These are phyloP conservation scores for Cystofilobasidium macerans DNA, from an alignment of 768 basidiomycete genomes.

Conservation along the genomic window DNA sequence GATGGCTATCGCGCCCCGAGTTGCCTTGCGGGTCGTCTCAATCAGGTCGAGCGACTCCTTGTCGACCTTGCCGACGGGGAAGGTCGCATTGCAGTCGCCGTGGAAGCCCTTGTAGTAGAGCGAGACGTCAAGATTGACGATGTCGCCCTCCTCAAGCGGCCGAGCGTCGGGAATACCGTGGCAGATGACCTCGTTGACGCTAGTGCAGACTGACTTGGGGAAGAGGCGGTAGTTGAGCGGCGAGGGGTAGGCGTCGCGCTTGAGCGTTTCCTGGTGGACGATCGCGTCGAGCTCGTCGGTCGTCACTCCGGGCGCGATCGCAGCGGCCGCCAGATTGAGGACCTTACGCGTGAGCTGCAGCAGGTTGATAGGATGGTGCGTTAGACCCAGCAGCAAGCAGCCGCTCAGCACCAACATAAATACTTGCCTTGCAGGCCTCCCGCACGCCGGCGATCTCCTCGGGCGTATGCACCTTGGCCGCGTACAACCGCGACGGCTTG, in stretches of 20 bases:
- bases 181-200: constrained; percentile 87
- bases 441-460: constrained; percentile 87
- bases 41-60: constrained; percentile 75
- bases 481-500: constrained; percentile 33
- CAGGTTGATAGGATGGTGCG: background rate
- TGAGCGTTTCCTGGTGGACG: constrained; percentile 81
- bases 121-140: constrained; percentile 66
- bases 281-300: constrained; percentile 91
- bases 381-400: background rate
- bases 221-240: constrained; percentile 77
- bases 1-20: constrained; percentile 78
- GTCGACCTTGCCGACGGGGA: constrained; percentile 51
- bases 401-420: background rate
- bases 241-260: constrained; percentile 69
- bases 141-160: constrained; percentile 93
- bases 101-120: constrained; percentile 52
- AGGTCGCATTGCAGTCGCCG: constrained; percentile 52
- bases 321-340: constrained; percentile 79
- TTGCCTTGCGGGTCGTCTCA: constrained; percentile 62
- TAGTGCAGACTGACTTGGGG: constrained; percentile 96
- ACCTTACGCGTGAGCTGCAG: constrained; percentile 78
- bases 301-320: constrained; percentile 79
- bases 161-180: constrained; percentile 42
- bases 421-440: constrained; percentile 65
- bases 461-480: constrained; percentile 47